Evolutionary conservation across 2,329 filamentous ascomycete genomes (phyloP).

Genomic region (Thielaviopsis cerberus): DNA sequence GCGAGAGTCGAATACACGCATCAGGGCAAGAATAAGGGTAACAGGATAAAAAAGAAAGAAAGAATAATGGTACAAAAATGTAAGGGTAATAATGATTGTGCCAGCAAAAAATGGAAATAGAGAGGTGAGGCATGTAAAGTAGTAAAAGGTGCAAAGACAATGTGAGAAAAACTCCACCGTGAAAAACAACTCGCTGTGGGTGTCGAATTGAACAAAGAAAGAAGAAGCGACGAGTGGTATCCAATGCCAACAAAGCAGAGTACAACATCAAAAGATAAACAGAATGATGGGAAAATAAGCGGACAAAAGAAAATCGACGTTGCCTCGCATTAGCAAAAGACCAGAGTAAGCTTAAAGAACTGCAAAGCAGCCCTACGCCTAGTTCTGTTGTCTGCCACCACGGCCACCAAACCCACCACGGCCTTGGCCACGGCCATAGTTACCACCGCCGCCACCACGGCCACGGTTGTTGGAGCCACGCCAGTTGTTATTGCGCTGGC

Average conservation of each 20-base stretch:
- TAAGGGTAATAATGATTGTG: neutral
- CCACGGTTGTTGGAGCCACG: constrained; percentile 8
- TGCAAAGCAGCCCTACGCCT: neutral
- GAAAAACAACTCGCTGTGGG: neutral
- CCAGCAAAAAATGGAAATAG: neutral
- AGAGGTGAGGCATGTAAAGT: neutral
- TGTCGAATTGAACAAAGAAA: neutral
- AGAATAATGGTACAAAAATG: constrained; percentile 1
- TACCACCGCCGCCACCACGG: constrained; percentile 13
- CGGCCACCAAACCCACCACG: constrained; percentile 15
- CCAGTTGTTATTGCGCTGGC: constrained; percentile 8
- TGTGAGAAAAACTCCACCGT: neutral
- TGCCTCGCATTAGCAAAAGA: neutral
- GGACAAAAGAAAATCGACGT: neutral
- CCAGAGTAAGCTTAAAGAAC: neutral
- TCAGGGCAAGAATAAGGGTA: neutral
- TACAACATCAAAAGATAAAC: neutral
- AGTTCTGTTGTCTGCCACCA: constrained; percentile 8
- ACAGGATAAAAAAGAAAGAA: constrained; percentile 1
- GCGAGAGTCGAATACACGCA: neutral
- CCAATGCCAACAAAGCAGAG: constrained; percentile 1
- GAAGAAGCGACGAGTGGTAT: neutral
- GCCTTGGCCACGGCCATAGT: constrained; percentile 16
- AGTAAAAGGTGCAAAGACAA: neutral
- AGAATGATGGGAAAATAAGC: neutral